phyloP scores from a whole-genome alignment of 202 grass and related monocot genomes.

The Musa balbisiana region DNA sequence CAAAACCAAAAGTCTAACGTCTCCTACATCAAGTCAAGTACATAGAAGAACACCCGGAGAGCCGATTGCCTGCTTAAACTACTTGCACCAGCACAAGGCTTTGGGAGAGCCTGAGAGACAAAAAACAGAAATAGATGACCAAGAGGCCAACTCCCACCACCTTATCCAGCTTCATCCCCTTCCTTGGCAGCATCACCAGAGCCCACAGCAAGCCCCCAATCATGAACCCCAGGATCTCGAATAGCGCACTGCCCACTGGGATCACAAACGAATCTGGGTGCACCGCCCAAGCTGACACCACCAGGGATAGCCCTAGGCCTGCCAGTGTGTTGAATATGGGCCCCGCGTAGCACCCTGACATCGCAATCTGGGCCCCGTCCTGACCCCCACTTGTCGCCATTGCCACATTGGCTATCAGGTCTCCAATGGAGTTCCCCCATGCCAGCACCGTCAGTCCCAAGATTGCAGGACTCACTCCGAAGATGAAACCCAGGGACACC shows the following conservation, averaged over 20 bases:
- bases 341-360: constrained; percentile 11
- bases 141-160: not conserved
- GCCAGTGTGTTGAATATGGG: constrained; percentile 16
- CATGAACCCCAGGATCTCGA: constrained; percentile 16
- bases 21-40: not conserved
- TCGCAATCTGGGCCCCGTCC: constrained; percentile 20
- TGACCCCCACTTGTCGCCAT: constrained; percentile 12
- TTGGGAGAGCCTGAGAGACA: constrained; percentile 5
- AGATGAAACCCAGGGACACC: constrained; percentile 13
- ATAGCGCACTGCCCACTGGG: not conserved
- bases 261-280: constrained; percentile 18
- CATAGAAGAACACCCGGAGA: too few relatives aligned
- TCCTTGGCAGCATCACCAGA: constrained; percentile 20
- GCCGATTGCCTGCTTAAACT: too few relatives aligned
- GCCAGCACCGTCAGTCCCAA: constrained; percentile 9
- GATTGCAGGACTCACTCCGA: constrained; percentile 11
- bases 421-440: constrained; percentile 18
- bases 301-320: constrained; percentile 5
- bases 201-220: constrained; percentile 16
- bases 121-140: constrained; percentile 15
- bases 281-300: constrained; percentile 2
- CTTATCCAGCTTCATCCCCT: constrained; percentile 14
- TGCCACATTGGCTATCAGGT: constrained; percentile 15
- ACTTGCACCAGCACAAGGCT: not conserved
- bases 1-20: not conserved